These are phyloP conservation scores for Reticulascus tulasneorum DNA, from an alignment of 2,329 filamentous ascomycete genomes.

Conservation along the genomic window DNA sequence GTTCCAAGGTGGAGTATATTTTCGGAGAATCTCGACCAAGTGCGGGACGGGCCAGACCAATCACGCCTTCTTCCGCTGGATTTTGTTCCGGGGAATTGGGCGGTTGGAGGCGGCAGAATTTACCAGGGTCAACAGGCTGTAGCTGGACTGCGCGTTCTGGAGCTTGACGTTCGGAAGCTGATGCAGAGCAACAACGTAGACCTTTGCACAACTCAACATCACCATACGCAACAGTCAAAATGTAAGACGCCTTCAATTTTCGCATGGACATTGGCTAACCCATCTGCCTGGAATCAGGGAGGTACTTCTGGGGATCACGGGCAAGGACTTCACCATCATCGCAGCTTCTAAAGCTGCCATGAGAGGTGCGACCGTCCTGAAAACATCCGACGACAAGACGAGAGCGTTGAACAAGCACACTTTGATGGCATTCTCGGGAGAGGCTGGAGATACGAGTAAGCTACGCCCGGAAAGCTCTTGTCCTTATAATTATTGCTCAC, in stretches of 20 bases:
- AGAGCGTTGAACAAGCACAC: constrained; percentile 88
- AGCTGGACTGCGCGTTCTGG: constrained; percentile 36
- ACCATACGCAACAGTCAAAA: constrained; percentile 18
- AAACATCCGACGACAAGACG: constrained; percentile 95
- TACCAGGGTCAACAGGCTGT: constrained; percentile 29
- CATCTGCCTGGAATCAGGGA: constrained; percentile 73
- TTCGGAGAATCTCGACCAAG: constrained; percentile 9
- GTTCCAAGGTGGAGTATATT: constrained; percentile 23
- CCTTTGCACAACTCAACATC: constrained; percentile 5
- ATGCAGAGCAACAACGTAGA: constrained; percentile 9
- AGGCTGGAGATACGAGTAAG: constrained; percentile 90
- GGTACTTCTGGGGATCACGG: constrained; percentile 95
- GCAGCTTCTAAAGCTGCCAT: constrained; percentile 97
- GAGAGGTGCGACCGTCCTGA: constrained; percentile 94
- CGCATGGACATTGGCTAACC: no score
- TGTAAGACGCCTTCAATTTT: constrained; percentile 21
- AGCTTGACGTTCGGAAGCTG: constrained; percentile 8
- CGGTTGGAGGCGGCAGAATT: constrained; percentile 30
- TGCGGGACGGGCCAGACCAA: constrained; percentile 5
- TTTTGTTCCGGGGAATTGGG: constrained; percentile 14
- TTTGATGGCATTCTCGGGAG: constrained; percentile 90
- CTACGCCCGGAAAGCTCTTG: constrained; percentile 1
- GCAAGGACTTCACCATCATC: constrained; percentile 98
- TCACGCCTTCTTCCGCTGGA: neutral
- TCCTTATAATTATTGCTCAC: no score